Base-by-base conservation (phyloP, 257 asterid genomes). In the Solanum clarkiae region DNA sequence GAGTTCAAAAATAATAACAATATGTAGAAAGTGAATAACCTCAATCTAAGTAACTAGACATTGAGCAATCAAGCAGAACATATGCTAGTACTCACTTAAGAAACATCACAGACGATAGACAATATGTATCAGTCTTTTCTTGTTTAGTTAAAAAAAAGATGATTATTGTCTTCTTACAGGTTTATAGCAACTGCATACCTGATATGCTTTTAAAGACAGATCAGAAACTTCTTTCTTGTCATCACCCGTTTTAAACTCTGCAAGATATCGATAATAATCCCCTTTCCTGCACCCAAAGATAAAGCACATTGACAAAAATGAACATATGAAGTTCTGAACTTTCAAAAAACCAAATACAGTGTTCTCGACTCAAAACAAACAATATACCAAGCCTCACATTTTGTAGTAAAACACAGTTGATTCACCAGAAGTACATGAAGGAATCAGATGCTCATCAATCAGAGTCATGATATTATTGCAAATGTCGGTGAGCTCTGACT, bases 241-340 rank as follows among this genome's bases (percentile, higher is more conserved):
- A 63, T 85, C 72, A 55, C 89, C 88, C 55, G 86, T 54, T 84
- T 90, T 90, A 86, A 90, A 88, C 89, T 90, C 90, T 2, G 90
- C 92, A 42, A 90, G 92, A 56, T 90, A 90, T 88, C 92, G 86
- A 72, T 90, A 90, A 47, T 90, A 90, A 88, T 90, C 92, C 56
- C 92, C 92, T 88, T 90, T 88, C 92, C 92, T 90, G 86, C 89
- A 77, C 80, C 65, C 63, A 72, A 84, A 84, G 51, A 51, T 22
- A 49, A 66, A 77, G 4, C 55, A 42, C 68, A 29, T 47, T 10
- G 40, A 79, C 72, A 11, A 51, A 75, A 62, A 32, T 45, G 14
- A 56, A 47, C 56, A 49, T 1, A 77, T 49, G 63, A 51, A 49
- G 8, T 53, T 56, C 53, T 49, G 16, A 49, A 75, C 16, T 3